Percentiles rank a stretch among this genome's conserved stretches.
Evolutionary conservation across 2,329 filamentous ascomycete species (phyloP).

Genomic region (Arthrinium phaeospermum): DNA sequence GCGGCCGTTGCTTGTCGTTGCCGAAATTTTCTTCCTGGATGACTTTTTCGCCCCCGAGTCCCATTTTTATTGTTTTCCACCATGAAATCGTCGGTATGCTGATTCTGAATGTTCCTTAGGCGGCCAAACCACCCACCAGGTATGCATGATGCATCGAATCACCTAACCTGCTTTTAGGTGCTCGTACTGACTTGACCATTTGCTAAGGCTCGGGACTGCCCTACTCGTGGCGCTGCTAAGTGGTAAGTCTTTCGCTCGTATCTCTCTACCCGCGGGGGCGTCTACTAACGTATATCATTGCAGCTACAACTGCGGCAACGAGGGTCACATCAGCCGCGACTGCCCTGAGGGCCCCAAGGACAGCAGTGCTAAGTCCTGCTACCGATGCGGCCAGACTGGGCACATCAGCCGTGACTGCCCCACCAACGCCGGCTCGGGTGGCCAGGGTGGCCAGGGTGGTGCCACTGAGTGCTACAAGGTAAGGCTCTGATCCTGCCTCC

Average conservation of each 20-base stretch:
- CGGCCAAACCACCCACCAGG: constrained; percentile 77
- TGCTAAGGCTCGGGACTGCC: constrained; percentile 79
- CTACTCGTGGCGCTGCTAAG: constrained; percentile 81
- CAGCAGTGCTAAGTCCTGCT: constrained; percentile 68
- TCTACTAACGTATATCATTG: background rate
- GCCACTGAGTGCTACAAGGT: constrained; percentile 89
- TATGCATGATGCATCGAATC: constrained; percentile 49
- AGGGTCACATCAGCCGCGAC: constrained; percentile 83
- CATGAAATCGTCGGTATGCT: constrained; percentile 3
- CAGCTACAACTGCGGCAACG: constrained; percentile 51
- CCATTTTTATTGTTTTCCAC: background rate
- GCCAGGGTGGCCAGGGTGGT: constrained; percentile 49
- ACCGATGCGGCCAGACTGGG: constrained; percentile 80
- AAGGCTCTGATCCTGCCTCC: constrained; percentile 26
- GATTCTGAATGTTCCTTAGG: constrained; percentile 51
- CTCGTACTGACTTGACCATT: constrained; percentile 33
- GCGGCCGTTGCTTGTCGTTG: background rate
- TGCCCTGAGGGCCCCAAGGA: constrained; percentile 90
- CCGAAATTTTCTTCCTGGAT: background rate
- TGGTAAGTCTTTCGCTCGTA: constrained; percentile 63
- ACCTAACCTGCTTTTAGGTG: constrained; percentile 23
- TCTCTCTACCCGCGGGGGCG: background rate
- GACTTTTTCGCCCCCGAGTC: constrained; percentile 10
- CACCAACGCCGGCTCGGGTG: constrained; percentile 47
- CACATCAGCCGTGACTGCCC: constrained; percentile 92